A percentile compares a stretch with the other conserved stretches of the same genome.
These are phyloP conservation scores for Lactuca saligna DNA, from an alignment of 129 eudicot species.

Conservation along the genomic window DNA sequence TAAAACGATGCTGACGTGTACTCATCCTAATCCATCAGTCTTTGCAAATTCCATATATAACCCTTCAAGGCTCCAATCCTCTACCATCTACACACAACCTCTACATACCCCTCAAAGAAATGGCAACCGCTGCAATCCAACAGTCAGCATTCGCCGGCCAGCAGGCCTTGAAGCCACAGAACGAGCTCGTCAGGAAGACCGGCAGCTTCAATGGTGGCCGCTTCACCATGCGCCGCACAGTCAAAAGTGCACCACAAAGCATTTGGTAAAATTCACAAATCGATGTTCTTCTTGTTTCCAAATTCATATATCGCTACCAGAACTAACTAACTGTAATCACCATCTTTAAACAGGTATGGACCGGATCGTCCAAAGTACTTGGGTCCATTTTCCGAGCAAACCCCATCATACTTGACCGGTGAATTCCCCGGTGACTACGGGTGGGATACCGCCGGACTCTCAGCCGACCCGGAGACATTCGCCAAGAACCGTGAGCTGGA, in stretches of 20 bases:
- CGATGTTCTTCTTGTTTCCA: neutral
- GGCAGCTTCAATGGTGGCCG: slow-evolving; percentile 47
- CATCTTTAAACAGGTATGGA: slow-evolving; percentile 43
- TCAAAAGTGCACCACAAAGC: slow-evolving; percentile 64
- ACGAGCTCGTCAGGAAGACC: slow-evolving; percentile 41
- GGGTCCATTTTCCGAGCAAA: slow-evolving; percentile 71
- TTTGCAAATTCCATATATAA: neutral
- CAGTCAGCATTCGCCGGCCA: slow-evolving; percentile 63
- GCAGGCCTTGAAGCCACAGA: slow-evolving; percentile 40
- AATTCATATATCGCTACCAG: neutral
- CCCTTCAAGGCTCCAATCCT: neutral
- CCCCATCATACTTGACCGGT: slow-evolving; percentile 75
- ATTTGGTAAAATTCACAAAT: slow-evolving; percentile 39
- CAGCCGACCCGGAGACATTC: slow-evolving; percentile 67
- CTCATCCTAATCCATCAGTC: neutral
- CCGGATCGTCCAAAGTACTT: slow-evolving; percentile 59
- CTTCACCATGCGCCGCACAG: slow-evolving; percentile 62
- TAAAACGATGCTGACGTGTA: neutral
- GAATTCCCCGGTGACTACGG: slow-evolving; percentile 80
- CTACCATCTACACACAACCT: neutral
- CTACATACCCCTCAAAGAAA: slow-evolving; percentile 5
- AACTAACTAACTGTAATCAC: neutral
- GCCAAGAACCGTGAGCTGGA: slow-evolving; percentile 72
- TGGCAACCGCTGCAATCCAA: slow-evolving; percentile 61
- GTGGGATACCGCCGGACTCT: slow-evolving; percentile 74